Conservation (phyloP, 768 basidiomycete species). For the Phanerochaete carnosa region DNA sequence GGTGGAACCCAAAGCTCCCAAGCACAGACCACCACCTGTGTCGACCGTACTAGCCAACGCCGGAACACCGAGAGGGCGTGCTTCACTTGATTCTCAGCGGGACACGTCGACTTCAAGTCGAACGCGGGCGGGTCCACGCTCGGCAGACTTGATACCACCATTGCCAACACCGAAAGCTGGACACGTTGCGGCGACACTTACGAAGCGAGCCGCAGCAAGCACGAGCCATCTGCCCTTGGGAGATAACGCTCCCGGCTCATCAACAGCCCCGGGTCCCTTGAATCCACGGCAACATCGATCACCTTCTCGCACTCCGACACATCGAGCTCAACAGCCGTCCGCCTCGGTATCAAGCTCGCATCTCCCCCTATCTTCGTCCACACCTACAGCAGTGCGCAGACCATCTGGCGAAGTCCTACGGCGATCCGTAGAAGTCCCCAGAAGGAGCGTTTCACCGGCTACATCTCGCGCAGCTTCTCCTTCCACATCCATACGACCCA, state of each 20-base stretch:
- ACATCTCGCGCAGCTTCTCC: slow-evolving; percentile 39
- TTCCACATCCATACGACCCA: slow-evolving; percentile 46
- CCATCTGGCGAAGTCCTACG: slow-evolving; percentile 14
- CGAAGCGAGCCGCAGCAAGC: slow-evolving; percentile 37
- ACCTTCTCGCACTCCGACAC: slow-evolving; percentile 39
- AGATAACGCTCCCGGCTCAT: slow-evolving; percentile 34
- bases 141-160: slow-evolving; percentile 31
- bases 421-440: background rate
- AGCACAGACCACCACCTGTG: slow-evolving; percentile 31
- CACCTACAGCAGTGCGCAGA: slow-evolving; percentile 25
- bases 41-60: slow-evolving; percentile 27
- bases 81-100: slow-evolving; percentile 16
- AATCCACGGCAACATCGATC: slow-evolving; percentile 45
- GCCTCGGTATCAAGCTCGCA: slow-evolving; percentile 50
- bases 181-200: slow-evolving; percentile 35
- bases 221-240: slow-evolving; percentile 38
- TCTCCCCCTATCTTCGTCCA: slow-evolving; percentile 37
- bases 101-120: slow-evolving; percentile 32
- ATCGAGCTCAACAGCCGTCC: slow-evolving; percentile 31
- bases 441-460: slow-evolving; percentile 31
- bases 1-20: slow-evolving; percentile 18
- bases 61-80: slow-evolving; percentile 11
- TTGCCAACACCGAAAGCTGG: slow-evolving; percentile 43
- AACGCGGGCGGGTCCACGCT: slow-evolving; percentile 23
- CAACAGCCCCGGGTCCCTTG: slow-evolving; percentile 33